Base-by-base conservation (phyloP, 371 early-diverging fungal genomes). In the Apophysomyces variabilis region DNA sequence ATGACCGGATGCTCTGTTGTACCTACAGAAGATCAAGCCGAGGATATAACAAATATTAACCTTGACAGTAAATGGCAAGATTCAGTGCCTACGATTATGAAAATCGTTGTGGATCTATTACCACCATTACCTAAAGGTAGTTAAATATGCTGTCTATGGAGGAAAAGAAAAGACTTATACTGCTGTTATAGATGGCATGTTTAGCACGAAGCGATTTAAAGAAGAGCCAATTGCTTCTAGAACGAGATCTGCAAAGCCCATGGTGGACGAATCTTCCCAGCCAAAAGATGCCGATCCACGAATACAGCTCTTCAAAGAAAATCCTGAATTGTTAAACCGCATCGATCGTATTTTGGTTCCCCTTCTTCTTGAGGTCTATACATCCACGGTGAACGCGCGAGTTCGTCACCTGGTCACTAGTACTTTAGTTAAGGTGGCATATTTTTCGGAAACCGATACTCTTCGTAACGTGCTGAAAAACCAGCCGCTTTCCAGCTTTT, bases 51-150 rank as follows among this genome's bases (percentile, higher is more conserved):
- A 4, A 72, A 74, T 36, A 66, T 75, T n/a, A 69, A 66, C 8
- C 47, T 81, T 18, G 78, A 81, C 21, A 66, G 62, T 37, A 81
- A 81, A 57, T 81, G 78, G 78, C 66, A 76, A 14, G 78, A 81
- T 44, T 74, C 78, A 13, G 68, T 76, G 4, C 71, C 71, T 12
- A 65, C 69, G n/a, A 77, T 79, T 36, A 66, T 79, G 67, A 72
- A 79, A 58, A 79, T 76, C 39, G 69, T 82, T 60, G 76, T 74
- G 1, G 88, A 90, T 60, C 60, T 91, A 14, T 71, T 93, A 54
- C 92, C 93, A 4, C 45, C 87, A 0, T 71, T 93, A n/a, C 91
- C 91, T 0, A 86, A 77, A 64, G 85, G 84, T 74, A 58, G 69
- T 67, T 21, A 46, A 66, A 18, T 80, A 72, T 72, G 35, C 56